These are phyloP conservation scores for Entomortierella lignicola DNA, from an alignment of 192 early-diverging fungal species.

Conservation along the genomic window DNA sequence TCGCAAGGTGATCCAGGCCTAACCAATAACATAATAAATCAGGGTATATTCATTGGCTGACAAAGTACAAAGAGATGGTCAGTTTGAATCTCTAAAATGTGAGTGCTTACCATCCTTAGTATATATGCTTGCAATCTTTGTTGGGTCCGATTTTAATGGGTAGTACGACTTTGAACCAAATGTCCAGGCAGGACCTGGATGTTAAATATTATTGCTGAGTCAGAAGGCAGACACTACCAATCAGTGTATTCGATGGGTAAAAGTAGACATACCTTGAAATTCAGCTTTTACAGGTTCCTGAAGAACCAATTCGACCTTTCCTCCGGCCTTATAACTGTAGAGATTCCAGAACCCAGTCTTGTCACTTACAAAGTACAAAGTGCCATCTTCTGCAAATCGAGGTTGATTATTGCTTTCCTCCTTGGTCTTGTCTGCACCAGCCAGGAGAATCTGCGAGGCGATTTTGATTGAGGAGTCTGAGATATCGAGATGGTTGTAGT, in stretches of 20 bases:
- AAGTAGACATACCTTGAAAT: constrained; percentile 59
- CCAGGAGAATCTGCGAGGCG: constrained; percentile 31
- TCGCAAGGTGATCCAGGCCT: constrained; percentile 21
- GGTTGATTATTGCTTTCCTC: constrained; percentile 68
- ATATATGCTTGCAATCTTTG: constrained; percentile 54
- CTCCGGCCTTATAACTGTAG: constrained; percentile 59
- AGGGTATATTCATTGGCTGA: neutral
- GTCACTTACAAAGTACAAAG: constrained; percentile 75
- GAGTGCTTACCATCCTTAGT: constrained; percentile 27
- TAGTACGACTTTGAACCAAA: constrained; percentile 39
- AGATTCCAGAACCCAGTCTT: constrained; percentile 80
- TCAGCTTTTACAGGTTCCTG: constrained; percentile 66
- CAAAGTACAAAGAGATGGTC: no score
- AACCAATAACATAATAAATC: neutral
- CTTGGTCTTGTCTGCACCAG: constrained; percentile 34
- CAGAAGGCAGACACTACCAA: no score
- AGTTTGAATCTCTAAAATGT: neutral
- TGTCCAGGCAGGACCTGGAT: constrained; percentile 36
- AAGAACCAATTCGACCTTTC: constrained; percentile 53
- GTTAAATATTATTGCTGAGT: neutral
- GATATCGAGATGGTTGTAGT: constrained; percentile 57
- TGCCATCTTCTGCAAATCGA: constrained; percentile 63
- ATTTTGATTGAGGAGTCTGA: constrained; percentile 15
- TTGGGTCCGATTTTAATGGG: constrained; percentile 47
- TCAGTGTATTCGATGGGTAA: neutral